Evolutionary conservation across 2,329 filamentous ascomycete genomes (phyloP).

Genomic region (Aspergillus pseudotamarii): DNA sequence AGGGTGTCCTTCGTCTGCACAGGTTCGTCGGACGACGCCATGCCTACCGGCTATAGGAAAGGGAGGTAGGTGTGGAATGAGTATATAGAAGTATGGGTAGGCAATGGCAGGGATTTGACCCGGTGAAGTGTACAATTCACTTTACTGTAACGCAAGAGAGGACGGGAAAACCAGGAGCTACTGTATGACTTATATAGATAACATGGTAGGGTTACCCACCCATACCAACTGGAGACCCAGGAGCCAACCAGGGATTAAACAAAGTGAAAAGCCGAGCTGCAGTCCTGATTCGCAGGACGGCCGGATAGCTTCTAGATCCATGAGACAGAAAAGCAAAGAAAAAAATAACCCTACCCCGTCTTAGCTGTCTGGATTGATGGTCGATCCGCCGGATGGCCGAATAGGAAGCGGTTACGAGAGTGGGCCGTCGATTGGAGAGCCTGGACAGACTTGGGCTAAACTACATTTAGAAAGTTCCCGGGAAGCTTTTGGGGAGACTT

Average conservation of each 20-base stretch:
- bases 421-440: slow-evolving; percentile 12
- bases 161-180: background rate
- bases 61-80: background rate
- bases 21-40: slow-evolving; percentile 23
- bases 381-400: slow-evolving; percentile 13
- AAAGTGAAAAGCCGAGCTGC: slow-evolving; percentile 10
- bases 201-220: background rate
- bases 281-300: slow-evolving; percentile 15
- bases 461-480: slow-evolving; percentile 2
- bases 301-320: slow-evolving; percentile 8
- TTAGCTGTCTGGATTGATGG: slow-evolving; percentile 2
- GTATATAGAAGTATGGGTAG: background rate
- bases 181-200: slow-evolving; percentile 13
- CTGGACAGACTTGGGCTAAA: background rate
- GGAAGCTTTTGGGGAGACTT: background rate
- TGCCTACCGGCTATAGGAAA: slow-evolving; percentile 6
- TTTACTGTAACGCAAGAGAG: background rate
- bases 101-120: background rate
- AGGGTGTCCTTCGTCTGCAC: slow-evolving; percentile 21
- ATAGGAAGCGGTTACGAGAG: slow-evolving; percentile 5
- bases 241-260: slow-evolving; percentile 8
- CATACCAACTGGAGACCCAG: background rate
- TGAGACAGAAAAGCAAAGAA: slow-evolving; percentile 13
- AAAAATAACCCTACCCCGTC: slow-evolving; percentile 12
- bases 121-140: background rate